Percentiles rank a stretch among this genome's conserved stretches.
Evolutionary conservation across 1,284 basidiomycete species (phyloP).

Genomic region (Ganoderma sinense): DNA sequence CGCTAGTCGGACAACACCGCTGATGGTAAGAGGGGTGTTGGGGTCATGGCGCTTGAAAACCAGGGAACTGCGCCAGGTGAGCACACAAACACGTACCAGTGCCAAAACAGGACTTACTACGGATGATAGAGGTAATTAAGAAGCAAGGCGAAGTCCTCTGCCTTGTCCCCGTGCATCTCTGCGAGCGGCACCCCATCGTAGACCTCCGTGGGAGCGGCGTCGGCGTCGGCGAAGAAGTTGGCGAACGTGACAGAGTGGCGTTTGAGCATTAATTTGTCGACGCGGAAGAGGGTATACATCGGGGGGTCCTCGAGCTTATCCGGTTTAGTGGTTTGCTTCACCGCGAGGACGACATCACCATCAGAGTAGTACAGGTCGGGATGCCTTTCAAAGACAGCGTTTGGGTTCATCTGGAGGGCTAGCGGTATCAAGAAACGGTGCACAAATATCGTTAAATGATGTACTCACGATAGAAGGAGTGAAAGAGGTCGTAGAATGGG

Average conservation of each 20-base stretch:
- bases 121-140: background rate
- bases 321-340: background rate
- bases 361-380: background rate
- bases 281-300: background rate
- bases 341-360: background rate
- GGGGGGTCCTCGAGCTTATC: background rate
- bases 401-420: background rate
- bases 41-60: background rate
- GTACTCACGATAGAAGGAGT: no score
- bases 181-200: background rate
- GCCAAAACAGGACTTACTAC: background rate
- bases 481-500: no score
- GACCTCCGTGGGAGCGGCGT: background rate
- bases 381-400: background rate
- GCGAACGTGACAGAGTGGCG: background rate
- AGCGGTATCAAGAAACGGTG: no score
- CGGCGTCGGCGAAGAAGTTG: background rate
- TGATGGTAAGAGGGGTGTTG: background rate
- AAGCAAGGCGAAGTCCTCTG: background rate
- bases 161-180: background rate
- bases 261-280: background rate
- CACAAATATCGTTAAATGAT: no score
- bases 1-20: background rate
- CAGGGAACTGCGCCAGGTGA: background rate
- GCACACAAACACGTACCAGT: background rate